Percentiles rank a stretch among this genome's conserved stretches.
Evolutionary conservation across 495 filamentous ascomycete species (phyloP).

Genomic region (Pyronema omphalodes): DNA sequence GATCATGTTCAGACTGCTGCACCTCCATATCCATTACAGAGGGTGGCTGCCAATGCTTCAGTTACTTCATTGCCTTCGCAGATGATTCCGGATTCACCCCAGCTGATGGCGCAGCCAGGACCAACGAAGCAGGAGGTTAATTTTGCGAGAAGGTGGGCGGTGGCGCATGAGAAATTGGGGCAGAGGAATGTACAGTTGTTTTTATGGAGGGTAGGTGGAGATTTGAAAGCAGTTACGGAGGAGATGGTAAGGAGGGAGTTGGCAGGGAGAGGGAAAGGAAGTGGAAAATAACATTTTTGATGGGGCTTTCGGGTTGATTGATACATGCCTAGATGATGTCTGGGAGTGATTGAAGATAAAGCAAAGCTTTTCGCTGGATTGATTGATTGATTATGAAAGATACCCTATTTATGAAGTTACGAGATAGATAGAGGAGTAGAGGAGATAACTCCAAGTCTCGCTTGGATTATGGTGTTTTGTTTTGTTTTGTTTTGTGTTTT

Average conservation of each 20-base stretch:
- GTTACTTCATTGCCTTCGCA: not conserved
- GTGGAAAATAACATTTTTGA: not conserved
- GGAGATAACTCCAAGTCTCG: too few species aligned
- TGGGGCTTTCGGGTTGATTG: too few species aligned
- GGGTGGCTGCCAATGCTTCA: slow-evolving; percentile 12
- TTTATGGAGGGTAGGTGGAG: slow-evolving; percentile 71
- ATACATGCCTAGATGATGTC: too few species aligned
- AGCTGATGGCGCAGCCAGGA: slow-evolving; percentile 3
- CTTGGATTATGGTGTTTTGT: too few species aligned
- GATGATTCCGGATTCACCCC: slow-evolving; percentile 9
- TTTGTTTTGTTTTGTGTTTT: too few species aligned
- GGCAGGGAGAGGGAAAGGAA: slow-evolving; percentile 5
- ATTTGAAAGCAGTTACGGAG: slow-evolving; percentile 44
- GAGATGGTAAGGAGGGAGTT: slow-evolving; percentile 29
- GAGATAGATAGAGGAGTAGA: too few species aligned
- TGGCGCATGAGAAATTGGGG: slow-evolving; percentile 52
- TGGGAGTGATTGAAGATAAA: too few species aligned
- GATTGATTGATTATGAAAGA: too few species aligned
- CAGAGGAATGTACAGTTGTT: slow-evolving; percentile 52
- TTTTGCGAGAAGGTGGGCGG: slow-evolving; percentile 62
- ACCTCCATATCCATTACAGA: slow-evolving; percentile 1
- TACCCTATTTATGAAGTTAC: too few species aligned
- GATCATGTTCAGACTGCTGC: not conserved
- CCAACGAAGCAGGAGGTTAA: slow-evolving; percentile 47
- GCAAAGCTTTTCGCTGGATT: too few species aligned